phyloP scores from a whole-genome alignment of 176 grass and related monocot species.

The Bothriochloa decipiens region DNA sequence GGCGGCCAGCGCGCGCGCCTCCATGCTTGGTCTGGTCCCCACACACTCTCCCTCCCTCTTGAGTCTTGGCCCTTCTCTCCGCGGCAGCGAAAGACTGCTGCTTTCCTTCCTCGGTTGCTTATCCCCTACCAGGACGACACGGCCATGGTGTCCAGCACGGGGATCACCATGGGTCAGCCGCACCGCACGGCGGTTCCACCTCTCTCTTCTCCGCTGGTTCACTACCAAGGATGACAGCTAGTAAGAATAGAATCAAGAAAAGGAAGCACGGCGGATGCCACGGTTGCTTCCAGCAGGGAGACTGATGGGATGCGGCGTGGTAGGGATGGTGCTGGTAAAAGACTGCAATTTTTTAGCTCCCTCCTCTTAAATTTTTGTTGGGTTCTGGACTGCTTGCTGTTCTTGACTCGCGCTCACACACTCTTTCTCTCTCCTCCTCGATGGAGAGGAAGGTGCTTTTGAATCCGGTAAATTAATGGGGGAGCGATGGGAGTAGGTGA shows the following conservation, averaged over 20 bases:
- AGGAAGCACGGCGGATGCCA: conserved; percentile 34
- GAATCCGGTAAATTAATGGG: conserved; percentile 34
- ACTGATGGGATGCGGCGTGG: conserved; percentile 45
- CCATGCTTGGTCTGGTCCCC: conserved; percentile 28
- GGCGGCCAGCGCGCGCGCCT: conserved; percentile 32
- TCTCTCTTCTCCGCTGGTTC: not conserved
- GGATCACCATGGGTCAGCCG: conserved; percentile 35
- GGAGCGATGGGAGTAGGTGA: conserved; percentile 46
- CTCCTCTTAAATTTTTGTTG: conserved; percentile 40
- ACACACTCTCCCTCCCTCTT: not conserved
- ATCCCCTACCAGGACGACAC: conserved; percentile 31
- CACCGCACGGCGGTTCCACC: not conserved
- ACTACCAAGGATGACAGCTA: conserved; percentile 35
- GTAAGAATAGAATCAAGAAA: not conserved
- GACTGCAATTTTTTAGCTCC: not conserved
- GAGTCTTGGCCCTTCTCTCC: not conserved
- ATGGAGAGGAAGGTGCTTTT: conserved; percentile 30
- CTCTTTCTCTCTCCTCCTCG: conserved; percentile 20
- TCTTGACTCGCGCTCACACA: not conserved
- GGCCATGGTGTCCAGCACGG: conserved; percentile 35
- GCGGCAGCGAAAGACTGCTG: conserved; percentile 2
- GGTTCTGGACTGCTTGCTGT: conserved; percentile 3
- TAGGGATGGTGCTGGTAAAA: conserved; percentile 28
- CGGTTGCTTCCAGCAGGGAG: conserved; percentile 40
- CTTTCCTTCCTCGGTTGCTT: not conserved